phyloP scores from a whole-genome alignment of 2,329 filamentous ascomycete species.

The Botrytis hyacinthi region DNA sequence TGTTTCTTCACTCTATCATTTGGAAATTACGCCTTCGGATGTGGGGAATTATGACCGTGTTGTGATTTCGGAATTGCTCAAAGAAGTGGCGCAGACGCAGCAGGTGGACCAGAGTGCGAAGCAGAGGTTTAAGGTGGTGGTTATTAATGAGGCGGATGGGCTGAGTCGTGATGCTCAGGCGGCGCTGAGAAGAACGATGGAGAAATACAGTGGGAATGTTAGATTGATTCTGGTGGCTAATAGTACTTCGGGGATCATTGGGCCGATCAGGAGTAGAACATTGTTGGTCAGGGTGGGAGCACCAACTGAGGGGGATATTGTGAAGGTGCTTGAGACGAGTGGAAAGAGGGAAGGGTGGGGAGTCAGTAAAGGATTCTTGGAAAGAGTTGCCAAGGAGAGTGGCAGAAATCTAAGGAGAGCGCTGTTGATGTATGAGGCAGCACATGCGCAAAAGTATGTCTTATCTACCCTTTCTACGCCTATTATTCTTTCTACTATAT shows the following conservation, averaged over 20 bases:
- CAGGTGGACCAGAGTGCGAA: conserved; percentile 92
- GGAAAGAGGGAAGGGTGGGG: conserved; percentile 82
- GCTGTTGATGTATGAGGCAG: conserved; percentile 93
- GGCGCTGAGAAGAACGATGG: conserved; percentile 92
- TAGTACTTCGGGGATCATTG: conserved; percentile 97
- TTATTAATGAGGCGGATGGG: conserved; percentile 98
- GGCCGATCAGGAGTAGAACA: conserved; percentile 91
- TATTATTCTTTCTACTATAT: neutral
- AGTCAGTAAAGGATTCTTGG: conserved; percentile 71
- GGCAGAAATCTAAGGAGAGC: conserved; percentile 87
- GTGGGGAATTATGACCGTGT: conserved; percentile 96
- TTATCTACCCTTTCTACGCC: conserved; percentile 7
- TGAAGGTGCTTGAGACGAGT: conserved; percentile 65
- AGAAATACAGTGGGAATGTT: conserved; percentile 97
- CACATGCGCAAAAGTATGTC: conserved; percentile 91
- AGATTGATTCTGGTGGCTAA: conserved; percentile 90
- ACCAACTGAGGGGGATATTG: conserved; percentile 82
- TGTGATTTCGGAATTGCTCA: conserved; percentile 90
- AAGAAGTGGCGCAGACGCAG: conserved; percentile 97
- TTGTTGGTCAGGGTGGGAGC: conserved; percentile 89
- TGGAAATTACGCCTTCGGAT: conserved; percentile 96
- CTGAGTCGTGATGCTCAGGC: conserved; percentile 93
- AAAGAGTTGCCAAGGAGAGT: conserved; percentile 84
- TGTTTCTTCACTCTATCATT: conserved; percentile 92
- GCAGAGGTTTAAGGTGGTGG: conserved; percentile 96